phyloP scores from a whole-genome alignment of 129 eudicot genomes.

The Dittrichia graveolens region DNA sequence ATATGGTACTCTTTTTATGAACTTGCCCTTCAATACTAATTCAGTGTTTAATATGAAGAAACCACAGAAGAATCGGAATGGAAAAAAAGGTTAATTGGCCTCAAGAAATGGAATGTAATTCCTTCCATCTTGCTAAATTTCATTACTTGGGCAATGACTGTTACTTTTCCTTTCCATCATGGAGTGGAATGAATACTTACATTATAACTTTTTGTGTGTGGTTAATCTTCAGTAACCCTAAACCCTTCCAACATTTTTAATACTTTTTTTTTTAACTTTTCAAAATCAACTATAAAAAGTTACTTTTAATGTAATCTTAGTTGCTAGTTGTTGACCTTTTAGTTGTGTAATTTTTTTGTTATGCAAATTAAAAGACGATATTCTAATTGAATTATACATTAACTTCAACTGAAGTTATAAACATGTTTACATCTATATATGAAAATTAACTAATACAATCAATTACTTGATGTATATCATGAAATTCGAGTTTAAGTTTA shows the following conservation, averaged over 20 bases:
- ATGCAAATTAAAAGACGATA: not conserved
- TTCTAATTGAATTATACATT: not conserved
- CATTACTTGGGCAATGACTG: not conserved
- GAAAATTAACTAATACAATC: not conserved
- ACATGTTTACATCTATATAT: not conserved
- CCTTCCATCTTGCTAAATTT: not conserved
- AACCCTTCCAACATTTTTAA: not conserved
- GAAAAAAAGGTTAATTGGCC: not conserved
- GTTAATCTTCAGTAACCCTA: not conserved
- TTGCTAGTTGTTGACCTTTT: not conserved
- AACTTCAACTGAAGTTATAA: not conserved
- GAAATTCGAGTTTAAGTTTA: not conserved
- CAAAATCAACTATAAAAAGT: not conserved
- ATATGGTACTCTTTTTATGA: constrained; percentile 55
- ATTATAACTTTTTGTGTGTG: not conserved
- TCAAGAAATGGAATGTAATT: not conserved
- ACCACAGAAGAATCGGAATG: not conserved
- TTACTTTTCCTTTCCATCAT: constrained; percentile 3
- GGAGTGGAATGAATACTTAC: not conserved
- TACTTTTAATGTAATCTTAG: not conserved
- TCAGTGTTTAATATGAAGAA: not conserved
- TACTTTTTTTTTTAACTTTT: not conserved
- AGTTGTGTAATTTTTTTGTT: not conserved
- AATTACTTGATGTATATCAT: not conserved
- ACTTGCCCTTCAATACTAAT: constrained; percentile 1